phyloP scores from a whole-genome alignment of 2,329 filamentous ascomycete genomes.

The Samsoniella hepiali region DNA sequence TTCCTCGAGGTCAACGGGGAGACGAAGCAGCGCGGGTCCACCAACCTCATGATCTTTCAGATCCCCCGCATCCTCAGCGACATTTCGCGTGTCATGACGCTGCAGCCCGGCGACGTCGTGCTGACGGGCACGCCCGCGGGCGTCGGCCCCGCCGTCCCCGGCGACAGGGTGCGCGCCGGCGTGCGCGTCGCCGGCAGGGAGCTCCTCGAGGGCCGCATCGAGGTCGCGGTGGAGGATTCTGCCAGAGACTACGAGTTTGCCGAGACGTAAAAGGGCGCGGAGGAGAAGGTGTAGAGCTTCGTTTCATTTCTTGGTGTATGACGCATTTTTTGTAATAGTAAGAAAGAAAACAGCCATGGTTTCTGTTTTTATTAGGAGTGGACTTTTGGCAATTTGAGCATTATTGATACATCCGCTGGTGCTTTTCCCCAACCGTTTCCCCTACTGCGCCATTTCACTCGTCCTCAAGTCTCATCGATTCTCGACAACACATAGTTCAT shows the following conservation, averaged over 20 bases:
- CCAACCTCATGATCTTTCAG: slow-evolving; percentile 89
- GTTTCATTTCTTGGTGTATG: not conserved
- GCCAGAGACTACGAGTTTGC: slow-evolving; percentile 73
- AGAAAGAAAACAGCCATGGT: not conserved
- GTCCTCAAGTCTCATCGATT: not conserved
- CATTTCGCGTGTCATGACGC: slow-evolving; percentile 91
- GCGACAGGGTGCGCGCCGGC: slow-evolving; percentile 83
- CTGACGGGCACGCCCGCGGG: slow-evolving; percentile 97
- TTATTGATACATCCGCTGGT: not conserved
- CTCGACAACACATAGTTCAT: not conserved
- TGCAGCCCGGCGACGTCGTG: slow-evolving; percentile 88
- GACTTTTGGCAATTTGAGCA: not conserved
- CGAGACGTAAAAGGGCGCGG: slow-evolving; percentile 54
- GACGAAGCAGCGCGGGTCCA: slow-evolving; percentile 78
- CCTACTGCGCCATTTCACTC: not conserved
- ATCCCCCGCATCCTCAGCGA: slow-evolving; percentile 86
- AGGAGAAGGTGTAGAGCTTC: too few relatives aligned
- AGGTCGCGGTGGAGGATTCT: slow-evolving; percentile 78
- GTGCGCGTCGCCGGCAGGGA: slow-evolving; percentile 77
- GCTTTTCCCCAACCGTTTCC: not conserved
- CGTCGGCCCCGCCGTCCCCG: slow-evolving; percentile 79
- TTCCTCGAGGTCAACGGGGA: slow-evolving; percentile 81
- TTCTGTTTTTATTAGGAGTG: not conserved
- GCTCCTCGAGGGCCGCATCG: slow-evolving; percentile 78
- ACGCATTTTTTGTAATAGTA: not conserved